These are phyloP conservation scores for Boletus reticulatus DNA, from an alignment of 768 basidiomycete species.

Conservation along the genomic window DNA sequence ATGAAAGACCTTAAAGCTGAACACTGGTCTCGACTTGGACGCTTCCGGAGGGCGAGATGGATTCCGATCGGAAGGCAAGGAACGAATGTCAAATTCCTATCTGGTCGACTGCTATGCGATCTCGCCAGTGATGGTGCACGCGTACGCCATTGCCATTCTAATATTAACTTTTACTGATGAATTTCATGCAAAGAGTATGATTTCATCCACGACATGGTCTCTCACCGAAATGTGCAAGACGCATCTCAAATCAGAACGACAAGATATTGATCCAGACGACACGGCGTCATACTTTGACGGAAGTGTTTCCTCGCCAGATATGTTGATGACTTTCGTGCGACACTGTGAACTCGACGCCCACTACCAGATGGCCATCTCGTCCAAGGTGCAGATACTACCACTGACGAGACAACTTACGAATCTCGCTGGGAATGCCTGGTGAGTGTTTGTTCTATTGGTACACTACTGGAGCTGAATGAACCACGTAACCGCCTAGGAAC, in stretches of 20 bases:
- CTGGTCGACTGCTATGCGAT: slow-evolving; percentile 88
- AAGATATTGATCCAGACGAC: slow-evolving; percentile 96
- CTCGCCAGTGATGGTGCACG: slow-evolving; percentile 93
- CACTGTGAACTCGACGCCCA: slow-evolving; percentile 96
- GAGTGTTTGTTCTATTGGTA: slow-evolving; percentile 20
- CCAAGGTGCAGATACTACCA: slow-evolving; percentile 91
- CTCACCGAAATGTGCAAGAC: slow-evolving; percentile 95
- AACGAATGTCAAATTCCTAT: slow-evolving; percentile 77
- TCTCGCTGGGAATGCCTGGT: slow-evolving; percentile 97
- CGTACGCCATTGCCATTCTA: slow-evolving; percentile 41
- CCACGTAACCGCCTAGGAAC: slow-evolving; percentile 57
- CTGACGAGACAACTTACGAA: slow-evolving; percentile 92
- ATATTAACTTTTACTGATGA: not conserved
- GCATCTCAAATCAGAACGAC: slow-evolving; percentile 79
- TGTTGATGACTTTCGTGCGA: slow-evolving; percentile 81
- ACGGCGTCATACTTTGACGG: slow-evolving; percentile 89
- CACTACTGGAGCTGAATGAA: not conserved
- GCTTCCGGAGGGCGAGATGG: slow-evolving; percentile 84
- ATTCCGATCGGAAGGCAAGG: slow-evolving; percentile 80
- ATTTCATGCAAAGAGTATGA: slow-evolving; percentile 70
- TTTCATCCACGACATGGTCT: slow-evolving; percentile 97
- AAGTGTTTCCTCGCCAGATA: slow-evolving; percentile 68
- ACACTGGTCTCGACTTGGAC: slow-evolving; percentile 91
- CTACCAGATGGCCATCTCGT: slow-evolving; percentile 94
- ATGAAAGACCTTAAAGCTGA: slow-evolving; percentile 90